phyloP scores from a whole-genome alignment of 352 stramenopile genomes.

The Pythium grandisporangium region DNA sequence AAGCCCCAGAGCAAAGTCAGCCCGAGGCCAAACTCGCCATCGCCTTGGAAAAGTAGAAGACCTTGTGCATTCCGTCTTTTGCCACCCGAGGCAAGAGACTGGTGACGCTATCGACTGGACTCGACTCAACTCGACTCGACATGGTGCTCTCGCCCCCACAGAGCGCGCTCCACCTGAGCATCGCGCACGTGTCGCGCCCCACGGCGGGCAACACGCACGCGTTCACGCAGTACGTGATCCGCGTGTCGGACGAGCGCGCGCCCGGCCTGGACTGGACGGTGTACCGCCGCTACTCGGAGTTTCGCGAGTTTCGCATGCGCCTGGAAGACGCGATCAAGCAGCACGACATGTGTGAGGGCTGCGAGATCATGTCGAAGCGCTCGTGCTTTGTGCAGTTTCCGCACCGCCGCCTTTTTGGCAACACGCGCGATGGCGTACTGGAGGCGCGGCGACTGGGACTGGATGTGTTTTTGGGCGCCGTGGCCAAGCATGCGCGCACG shows the following conservation, averaged over 20 bases:
- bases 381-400: conserved; percentile 80
- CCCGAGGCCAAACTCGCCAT: no score
- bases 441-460: conserved; percentile 64
- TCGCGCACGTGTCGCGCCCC: conserved; percentile 71
- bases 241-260: conserved; percentile 74
- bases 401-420: conserved; percentile 63
- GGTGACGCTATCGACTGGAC: no score
- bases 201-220: conserved; percentile 42
- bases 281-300: conserved; percentile 81
- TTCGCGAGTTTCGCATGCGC: conserved; percentile 57
- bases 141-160: conserved; percentile 19
- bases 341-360: conserved; percentile 68
- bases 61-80: no score
- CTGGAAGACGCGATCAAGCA: conserved; percentile 53
- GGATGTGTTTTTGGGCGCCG: conserved; percentile 66
- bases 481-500: conserved; percentile 67
- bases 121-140: no score
- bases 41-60: no score
- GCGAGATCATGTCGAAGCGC: conserved; percentile 70
- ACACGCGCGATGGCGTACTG: conserved; percentile 61
- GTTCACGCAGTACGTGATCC: conserved; percentile 78
- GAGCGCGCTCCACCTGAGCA: conserved; percentile 67
- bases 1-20: no score
- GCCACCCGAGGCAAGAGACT: no score
- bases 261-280: conserved; percentile 69